These are phyloP conservation scores for Pseudogymnoascus sp. DNA, from an alignment of 2,329 filamentous ascomycete genomes.

Conservation along the genomic window DNA sequence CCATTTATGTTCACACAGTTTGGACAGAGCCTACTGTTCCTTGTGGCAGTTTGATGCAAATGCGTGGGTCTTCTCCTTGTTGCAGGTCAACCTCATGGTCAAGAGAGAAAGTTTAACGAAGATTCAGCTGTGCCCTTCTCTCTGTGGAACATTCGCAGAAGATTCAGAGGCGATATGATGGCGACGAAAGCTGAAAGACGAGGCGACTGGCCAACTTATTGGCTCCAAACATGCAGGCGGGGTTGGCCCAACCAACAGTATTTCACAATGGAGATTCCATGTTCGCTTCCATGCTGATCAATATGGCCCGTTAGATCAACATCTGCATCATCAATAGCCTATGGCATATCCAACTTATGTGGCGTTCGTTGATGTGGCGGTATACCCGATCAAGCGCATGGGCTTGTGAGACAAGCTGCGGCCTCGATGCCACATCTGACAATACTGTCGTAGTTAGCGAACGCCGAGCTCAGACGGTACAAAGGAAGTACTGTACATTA, in stretches of 20 bases:
- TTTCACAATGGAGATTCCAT: neutral
- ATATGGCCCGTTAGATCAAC: neutral
- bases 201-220: neutral
- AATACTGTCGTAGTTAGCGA: neutral
- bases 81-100: neutral
- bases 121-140: neutral
- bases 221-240: neutral
- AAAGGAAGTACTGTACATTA: neutral
- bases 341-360: neutral
- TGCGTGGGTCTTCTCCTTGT: neutral
- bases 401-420: neutral
- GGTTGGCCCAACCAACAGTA: neutral
- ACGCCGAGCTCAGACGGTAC: neutral
- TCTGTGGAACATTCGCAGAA: neutral
- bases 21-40: neutral
- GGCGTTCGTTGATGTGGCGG: neutral
- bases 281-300: neutral
- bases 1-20: neutral
- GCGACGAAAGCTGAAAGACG: neutral
- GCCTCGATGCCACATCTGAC: neutral
- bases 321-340: neutral
- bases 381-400: neutral
- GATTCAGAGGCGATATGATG: neutral
- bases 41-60: neutral
- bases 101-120: neutral